Evolutionary conservation across 176 grass and related monocot genomes (phyloP).

Genomic region (bread wheat (Triticum aestivum)): DNA sequence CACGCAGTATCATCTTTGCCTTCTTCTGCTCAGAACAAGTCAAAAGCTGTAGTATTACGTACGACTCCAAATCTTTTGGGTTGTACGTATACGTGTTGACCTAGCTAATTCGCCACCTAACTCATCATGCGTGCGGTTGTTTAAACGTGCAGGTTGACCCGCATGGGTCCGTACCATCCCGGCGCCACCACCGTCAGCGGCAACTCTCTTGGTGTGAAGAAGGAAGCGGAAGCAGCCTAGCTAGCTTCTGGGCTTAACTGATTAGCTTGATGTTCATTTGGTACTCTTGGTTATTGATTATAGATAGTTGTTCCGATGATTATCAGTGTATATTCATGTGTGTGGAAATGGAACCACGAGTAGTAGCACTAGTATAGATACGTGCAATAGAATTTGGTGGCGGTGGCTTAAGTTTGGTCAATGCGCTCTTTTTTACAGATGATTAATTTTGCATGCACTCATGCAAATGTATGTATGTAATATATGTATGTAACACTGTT

Average conservation of each 20-base stretch:
- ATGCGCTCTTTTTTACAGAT: too few relatives aligned
- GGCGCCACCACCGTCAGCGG: too few relatives aligned
- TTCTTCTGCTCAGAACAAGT: not conserved
- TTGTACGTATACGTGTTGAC: not conserved
- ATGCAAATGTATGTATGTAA: not conserved
- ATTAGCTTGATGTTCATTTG: conserved; percentile 6
- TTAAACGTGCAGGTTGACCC: conserved; percentile 58
- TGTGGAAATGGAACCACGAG: not conserved
- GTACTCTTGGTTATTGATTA: conserved; percentile 11
- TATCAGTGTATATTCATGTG: not conserved
- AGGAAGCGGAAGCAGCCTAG: conserved; percentile 23
- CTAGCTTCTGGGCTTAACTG: not conserved
- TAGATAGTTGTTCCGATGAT: not conserved
- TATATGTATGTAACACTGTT: too few relatives aligned
- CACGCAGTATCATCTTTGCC: not conserved
- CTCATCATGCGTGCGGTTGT: not conserved
- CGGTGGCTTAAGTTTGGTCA: too few relatives aligned
- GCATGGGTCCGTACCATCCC: conserved; percentile 39
- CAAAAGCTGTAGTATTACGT: not conserved
- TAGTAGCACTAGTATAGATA: not conserved
- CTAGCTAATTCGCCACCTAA: not conserved
- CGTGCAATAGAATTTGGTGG: not conserved
- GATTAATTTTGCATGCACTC: not conserved
- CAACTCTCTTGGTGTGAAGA: conserved; percentile 22
- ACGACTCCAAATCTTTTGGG: not conserved